Evolutionary conservation across 352 stramenopile genomes (phyloP).

Genomic region (Detonula confervacea): DNA sequence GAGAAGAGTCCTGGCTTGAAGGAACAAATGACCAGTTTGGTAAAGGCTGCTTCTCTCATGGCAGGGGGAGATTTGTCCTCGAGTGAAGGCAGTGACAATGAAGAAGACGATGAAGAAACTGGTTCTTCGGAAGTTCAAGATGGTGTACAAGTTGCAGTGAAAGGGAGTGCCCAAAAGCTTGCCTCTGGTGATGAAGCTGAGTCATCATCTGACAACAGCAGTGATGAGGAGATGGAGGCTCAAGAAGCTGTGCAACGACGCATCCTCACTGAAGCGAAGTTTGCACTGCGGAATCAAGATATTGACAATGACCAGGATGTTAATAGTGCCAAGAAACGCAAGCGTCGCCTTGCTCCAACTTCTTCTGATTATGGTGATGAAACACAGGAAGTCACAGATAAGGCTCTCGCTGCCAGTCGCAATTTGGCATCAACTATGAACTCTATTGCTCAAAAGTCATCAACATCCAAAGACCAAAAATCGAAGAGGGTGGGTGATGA

Average conservation of each 20-base stretch:
- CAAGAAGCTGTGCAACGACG: conserved; percentile 40
- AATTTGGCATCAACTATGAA: conserved; percentile 71
- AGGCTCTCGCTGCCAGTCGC: conserved; percentile 31
- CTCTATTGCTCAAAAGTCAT: conserved; percentile 68
- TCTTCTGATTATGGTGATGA: conserved; percentile 68
- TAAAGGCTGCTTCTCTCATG: conserved; percentile 74
- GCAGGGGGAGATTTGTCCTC: conserved; percentile 25
- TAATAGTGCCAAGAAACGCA: conserved; percentile 21
- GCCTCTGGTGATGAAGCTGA: conserved; percentile 11
- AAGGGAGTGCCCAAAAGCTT: conserved; percentile 4
- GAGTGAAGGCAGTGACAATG: conserved; percentile 41
- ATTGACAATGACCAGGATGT: conserved; percentile 44
- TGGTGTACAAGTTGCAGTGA: conserved; percentile 6
- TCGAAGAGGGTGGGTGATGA: conserved; percentile 39
- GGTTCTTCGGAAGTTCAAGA: conserved; percentile 30
- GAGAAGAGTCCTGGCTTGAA: conserved; percentile 53
- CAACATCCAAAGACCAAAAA: conserved; percentile 29
- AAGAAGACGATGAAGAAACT: conserved; percentile 44
- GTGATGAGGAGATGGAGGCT: conserved; percentile 41
- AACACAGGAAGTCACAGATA: conserved; percentile 42
- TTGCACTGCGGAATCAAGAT: conserved; percentile 72
- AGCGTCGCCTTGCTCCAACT: conserved; percentile 12
- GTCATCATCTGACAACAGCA: conserved; percentile 16
- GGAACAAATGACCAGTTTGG: conserved; percentile 72
- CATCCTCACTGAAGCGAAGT: conserved; percentile 69